phyloP scores from a whole-genome alignment of 805 yeast species.

The Spathaspora passalidarum region DNA sequence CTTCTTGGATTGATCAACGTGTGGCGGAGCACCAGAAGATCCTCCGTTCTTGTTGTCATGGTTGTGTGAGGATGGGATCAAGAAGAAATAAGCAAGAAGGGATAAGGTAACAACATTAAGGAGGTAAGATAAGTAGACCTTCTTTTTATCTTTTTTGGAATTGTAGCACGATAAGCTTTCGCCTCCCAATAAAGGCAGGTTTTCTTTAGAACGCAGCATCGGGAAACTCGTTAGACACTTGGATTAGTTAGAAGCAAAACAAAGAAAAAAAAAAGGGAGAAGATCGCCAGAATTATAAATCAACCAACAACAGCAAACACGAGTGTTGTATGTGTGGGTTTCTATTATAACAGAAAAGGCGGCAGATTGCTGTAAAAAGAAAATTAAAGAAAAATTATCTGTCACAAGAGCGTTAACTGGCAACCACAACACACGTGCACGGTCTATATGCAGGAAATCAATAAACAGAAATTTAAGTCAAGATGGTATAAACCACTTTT shows the following conservation, averaged over 20 bases:
- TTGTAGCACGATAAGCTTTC: constrained; percentile 6
- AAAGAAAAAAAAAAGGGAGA: constrained; percentile 1
- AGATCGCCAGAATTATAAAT: neutral
- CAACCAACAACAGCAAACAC: neutral
- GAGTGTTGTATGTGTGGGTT: neutral
- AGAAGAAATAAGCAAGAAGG: constrained; percentile 7
- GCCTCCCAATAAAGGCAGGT: constrained; percentile 11
- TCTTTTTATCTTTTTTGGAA: neutral
- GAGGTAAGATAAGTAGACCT: constrained; percentile 5
- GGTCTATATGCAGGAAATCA: neutral
- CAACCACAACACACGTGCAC: neutral
- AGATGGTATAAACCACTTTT: neutral
- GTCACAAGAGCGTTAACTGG: neutral
- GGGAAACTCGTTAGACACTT: neutral
- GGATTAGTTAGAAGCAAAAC: neutral
- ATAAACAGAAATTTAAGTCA: neutral
- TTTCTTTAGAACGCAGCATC: constrained; percentile 1
- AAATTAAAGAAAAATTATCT: neutral
- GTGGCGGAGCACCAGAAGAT: neutral
- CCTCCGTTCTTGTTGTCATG: neutral
- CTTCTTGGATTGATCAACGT: constrained; percentile 35
- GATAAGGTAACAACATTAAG: constrained; percentile 7
- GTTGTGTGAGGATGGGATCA: constrained; percentile 2
- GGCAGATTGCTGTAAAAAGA: neutral
- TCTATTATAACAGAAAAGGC: too few relatives aligned